Base-by-base conservation (phyloP, 116 monocot genomes). In the Iris pallida region DNA sequence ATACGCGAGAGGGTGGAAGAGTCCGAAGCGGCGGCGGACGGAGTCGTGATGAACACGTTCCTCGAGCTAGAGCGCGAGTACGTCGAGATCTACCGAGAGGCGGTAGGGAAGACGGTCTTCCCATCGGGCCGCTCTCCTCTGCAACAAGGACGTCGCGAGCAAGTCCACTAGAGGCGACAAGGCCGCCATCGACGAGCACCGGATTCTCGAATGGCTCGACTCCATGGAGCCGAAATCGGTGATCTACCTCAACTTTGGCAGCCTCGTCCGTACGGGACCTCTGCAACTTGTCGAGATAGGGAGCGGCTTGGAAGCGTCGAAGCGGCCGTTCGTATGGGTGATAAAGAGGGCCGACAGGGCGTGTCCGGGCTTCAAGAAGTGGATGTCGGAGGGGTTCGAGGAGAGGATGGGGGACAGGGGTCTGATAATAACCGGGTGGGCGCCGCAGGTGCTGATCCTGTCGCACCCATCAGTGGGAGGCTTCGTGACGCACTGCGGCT, bases 401-500 rank as follows among this genome's bases (percentile, higher is more conserved):
- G 30, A 11, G 4, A 16, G 61, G 71, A 17, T 49, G 12, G 14
- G 5, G 44, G 69, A 45, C 17, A 46, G 10, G 60, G 71, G 65
- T 0, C 9, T 72, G 13, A 19, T 82, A 4, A 63, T 77, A 10
- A 43, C 20, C 11, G 77, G 81, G 0, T 81, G 81, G 76, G 81
- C 76, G 0, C 77, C 76, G 18, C 81, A 81, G 63, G 55, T 60
- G 19, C 4, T 52, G 51, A 72, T 76, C 4, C 60, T 76, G 7
- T 40, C 20, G 0, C 81, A 81, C 57, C 53, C 16, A 5, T 61
- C 81, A 0, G 76, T 81, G 11, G 80, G 80, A 15, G 75, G 71
- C 10, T 51, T 51, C 49, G 79, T 86, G 51, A 88, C 79, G 30
- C 88, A 88, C 56, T 81, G 81, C 52, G 88, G 82, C 3, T 88